Evolutionary conservation across 306 rosid genomes (phyloP), one percentile per base, ranked within the genome.

Genomic region (Comarum palustre): DNA sequence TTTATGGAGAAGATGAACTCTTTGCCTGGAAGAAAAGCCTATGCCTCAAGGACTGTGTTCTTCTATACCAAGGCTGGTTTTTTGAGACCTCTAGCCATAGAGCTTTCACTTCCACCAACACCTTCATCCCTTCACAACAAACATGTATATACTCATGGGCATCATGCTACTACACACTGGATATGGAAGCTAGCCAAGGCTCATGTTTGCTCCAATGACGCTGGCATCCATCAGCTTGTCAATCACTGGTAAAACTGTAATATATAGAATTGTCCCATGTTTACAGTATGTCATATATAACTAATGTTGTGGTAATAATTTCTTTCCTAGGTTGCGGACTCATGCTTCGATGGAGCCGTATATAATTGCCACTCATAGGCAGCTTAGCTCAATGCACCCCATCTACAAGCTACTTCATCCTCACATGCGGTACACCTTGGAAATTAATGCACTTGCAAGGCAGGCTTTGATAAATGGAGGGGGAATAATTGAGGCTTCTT

Each of bases 101-200:
- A 94, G 87, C 96, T 91, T 82, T 81, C 98, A 36, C 91, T 91
- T 80, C 96, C 97, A 69, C 87, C 76, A 32, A 71, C 85, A 2
- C 81, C 79, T 45, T 85, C 87, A 7, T 89, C 96, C 6, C 85
- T 62, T 4, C 72, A 15, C 58, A 80, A 76, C 61, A 94, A 84
- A 58, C 77, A 22, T 59, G 90, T 94, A 52, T 87, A 88, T 78
- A 85, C 95, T 22, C 92, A 88, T 13, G 97, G 97, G 20, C 92
- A 89, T 77, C 91, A 84, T 76, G 98, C 91, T 73, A 94, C 98
- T 12, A 50, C 87, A 4, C 82, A 89, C 76, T 94, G 98, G 98
- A 82, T 81, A 63, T 94, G 98, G 98, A 91, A 91, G 79, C 90
- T 94, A 60, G 97, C 97, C 45, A 94, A 94, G 82, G 98, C 98